A percentile compares a stretch with the other conserved stretches of the same genome.
Conservation (phyloP, 2,329 filamentous ascomycete genomes). For the Cucurbitaria berberidis region DNA sequence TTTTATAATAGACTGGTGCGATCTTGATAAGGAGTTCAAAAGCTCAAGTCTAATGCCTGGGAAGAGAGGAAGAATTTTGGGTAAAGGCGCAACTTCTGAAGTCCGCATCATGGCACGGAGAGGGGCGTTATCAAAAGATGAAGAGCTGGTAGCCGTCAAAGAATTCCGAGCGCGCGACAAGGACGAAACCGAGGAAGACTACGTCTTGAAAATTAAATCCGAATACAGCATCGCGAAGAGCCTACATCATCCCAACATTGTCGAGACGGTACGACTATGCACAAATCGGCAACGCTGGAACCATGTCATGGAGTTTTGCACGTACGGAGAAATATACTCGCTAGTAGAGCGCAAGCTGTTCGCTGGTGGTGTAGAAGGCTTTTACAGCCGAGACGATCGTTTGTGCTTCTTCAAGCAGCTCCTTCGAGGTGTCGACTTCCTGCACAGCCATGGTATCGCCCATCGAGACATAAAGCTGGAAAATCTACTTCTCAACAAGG, state of each 20-base stretch:
- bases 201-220: constrained; percentile 88
- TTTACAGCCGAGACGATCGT: constrained; percentile 70
- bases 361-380: constrained; percentile 58
- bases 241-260: constrained; percentile 84
- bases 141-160: constrained; percentile 84
- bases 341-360: constrained; percentile 67
- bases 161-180: constrained; percentile 78
- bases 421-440: constrained; percentile 78
- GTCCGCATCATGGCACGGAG: constrained; percentile 81
- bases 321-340: constrained; percentile 78
- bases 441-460: constrained; percentile 83
- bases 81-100: constrained; percentile 81
- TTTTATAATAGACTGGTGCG: constrained; percentile 72
- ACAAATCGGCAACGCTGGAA: constrained; percentile 77
- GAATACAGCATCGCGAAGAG: constrained; percentile 89
- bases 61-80: constrained; percentile 75
- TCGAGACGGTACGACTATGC: constrained; percentile 79
- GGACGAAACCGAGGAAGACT: constrained; percentile 73
- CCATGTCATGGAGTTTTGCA: constrained; percentile 92
- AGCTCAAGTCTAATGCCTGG: constrained; percentile 71
- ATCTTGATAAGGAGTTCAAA: constrained; percentile 72
- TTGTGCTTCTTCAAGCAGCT: constrained; percentile 90
- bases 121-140: constrained; percentile 59
- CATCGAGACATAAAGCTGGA: constrained; percentile 92
- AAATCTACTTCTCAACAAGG: constrained; percentile 78